These are phyloP conservation scores for Nothophaeocryptopus gaeumannii DNA, from an alignment of 2,329 filamentous ascomycete species.

Conservation along the genomic window DNA sequence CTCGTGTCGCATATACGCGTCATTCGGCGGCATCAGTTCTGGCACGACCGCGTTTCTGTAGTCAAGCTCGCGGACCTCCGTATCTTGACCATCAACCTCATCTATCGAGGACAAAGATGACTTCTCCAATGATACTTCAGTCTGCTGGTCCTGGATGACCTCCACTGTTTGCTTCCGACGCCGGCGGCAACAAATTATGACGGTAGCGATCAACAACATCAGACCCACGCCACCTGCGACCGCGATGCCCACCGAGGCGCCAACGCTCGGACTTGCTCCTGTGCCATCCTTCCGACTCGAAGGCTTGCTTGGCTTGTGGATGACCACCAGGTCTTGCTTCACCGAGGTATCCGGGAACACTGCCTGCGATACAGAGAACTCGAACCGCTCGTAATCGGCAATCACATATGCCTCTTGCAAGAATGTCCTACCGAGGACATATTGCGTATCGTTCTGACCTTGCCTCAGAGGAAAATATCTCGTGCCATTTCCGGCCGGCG, in stretches of 20 bases:
- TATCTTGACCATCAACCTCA: too few species aligned
- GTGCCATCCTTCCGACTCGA: too few species aligned
- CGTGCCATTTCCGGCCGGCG: slow-evolving; percentile 30
- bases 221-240: background rate
- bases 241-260: slow-evolving; percentile 1
- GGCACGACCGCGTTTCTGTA: too few species aligned
- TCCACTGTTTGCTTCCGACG: too few species aligned
- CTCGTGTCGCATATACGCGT: too few species aligned
- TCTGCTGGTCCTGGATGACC: too few species aligned
- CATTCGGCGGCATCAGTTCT: too few species aligned
- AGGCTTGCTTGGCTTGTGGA: too few species aligned
- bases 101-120: too few species aligned
- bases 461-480: slow-evolving; percentile 27
- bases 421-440: slow-evolving; percentile 28
- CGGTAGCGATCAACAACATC: background rate
- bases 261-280: background rate
- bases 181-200: too few species aligned
- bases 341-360: slow-evolving; percentile 5
- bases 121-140: too few species aligned
- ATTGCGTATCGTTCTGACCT: slow-evolving; percentile 24
- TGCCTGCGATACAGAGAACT: slow-evolving; percentile 28
- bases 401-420: slow-evolving; percentile 32
- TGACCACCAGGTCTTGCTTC: background rate
- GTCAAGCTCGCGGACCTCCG: too few species aligned
- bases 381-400: slow-evolving; percentile 27